phyloP scores from a whole-genome alignment of 2,329 filamentous ascomycete species.

The Didymellaceae sp. region DNA sequence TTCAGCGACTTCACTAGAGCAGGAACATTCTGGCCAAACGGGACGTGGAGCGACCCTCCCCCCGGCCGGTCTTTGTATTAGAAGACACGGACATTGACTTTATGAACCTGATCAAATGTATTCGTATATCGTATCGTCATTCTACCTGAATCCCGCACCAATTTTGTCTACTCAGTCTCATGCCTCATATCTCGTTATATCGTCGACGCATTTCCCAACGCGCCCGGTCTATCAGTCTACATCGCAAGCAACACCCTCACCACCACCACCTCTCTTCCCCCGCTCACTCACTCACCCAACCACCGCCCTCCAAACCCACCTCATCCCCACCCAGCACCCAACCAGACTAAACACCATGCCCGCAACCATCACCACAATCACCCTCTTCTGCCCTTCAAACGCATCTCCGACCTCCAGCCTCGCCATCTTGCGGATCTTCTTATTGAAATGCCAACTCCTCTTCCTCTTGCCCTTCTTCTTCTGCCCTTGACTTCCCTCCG shows the following conservation, averaged over 20 bases:
- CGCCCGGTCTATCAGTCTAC: too few species aligned
- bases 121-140: background rate
- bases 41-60: slow-evolving; percentile 33
- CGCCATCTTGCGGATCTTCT: slow-evolving; percentile 62
- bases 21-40: slow-evolving; percentile 42
- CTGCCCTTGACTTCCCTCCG: background rate
- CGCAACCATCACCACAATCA: slow-evolving; percentile 60
- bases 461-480: slow-evolving; percentile 22
- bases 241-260: too few species aligned
- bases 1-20: slow-evolving; percentile 46
- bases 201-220: background rate
- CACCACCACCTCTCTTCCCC: too few species aligned
- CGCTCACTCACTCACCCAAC: slow-evolving; percentile 6
- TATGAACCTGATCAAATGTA: background rate
- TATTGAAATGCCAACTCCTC: slow-evolving; percentile 47
- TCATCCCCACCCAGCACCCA: slow-evolving; percentile 28
- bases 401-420: slow-evolving; percentile 69
- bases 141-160: background rate
- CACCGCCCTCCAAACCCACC: slow-evolving; percentile 27
- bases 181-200: slow-evolving; percentile 3
- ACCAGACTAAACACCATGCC: slow-evolving; percentile 23
- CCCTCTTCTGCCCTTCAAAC: slow-evolving; percentile 63
- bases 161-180: slow-evolving; percentile 7
- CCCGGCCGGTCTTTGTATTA: slow-evolving; percentile 15
- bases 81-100: background rate